Evolutionary conservation across 2,329 filamentous ascomycete genomes (phyloP).

Genomic region (Elsinoe fawcettii): DNA sequence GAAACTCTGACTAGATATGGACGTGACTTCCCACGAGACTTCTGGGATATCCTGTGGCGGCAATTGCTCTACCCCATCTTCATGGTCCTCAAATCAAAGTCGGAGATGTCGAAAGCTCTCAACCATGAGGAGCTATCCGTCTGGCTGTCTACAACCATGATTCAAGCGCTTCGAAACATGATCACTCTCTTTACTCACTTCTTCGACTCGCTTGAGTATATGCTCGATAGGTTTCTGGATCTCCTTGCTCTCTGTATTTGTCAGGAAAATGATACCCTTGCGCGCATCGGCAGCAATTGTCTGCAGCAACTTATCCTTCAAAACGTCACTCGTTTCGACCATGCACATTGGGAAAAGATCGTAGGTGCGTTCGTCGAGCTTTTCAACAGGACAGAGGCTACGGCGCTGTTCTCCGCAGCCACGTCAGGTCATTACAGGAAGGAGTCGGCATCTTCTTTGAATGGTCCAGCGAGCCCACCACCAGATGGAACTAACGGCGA

Average conservation of each 20-base stretch:
- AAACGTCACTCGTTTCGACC: slow-evolving; percentile 85
- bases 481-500: background rate
- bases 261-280: slow-evolving; percentile 98
- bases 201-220: slow-evolving; percentile 91
- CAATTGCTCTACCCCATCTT: slow-evolving; percentile 98
- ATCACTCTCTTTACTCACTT: slow-evolving; percentile 98
- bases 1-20: slow-evolving; percentile 86
- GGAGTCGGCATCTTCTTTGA: slow-evolving; percentile 16
- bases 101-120: slow-evolving; percentile 89
- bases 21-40: slow-evolving; percentile 82
- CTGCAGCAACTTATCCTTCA: slow-evolving; percentile 93
- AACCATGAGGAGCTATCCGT: slow-evolving; percentile 97
- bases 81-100: slow-evolving; percentile 91
- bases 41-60: slow-evolving; percentile 98
- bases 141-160: slow-evolving; percentile 99
- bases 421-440: slow-evolving; percentile 38
- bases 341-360: slow-evolving; percentile 86
- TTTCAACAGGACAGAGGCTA: slow-evolving; percentile 88
- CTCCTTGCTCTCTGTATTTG: slow-evolving; percentile 93
- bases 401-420: slow-evolving; percentile 87
- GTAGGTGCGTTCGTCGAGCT: slow-evolving; percentile 93
- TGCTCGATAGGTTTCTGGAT: slow-evolving; percentile 96
- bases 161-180: slow-evolving; percentile 95
- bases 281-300: slow-evolving; percentile 95
- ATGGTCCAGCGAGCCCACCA: slow-evolving; percentile 31